A percentile compares a stretch with the other conserved stretches of the same genome.
These are phyloP conservation scores for Fusarium domesticum DNA, from an alignment of 2,329 filamentous ascomycete genomes.

Conservation along the genomic window DNA sequence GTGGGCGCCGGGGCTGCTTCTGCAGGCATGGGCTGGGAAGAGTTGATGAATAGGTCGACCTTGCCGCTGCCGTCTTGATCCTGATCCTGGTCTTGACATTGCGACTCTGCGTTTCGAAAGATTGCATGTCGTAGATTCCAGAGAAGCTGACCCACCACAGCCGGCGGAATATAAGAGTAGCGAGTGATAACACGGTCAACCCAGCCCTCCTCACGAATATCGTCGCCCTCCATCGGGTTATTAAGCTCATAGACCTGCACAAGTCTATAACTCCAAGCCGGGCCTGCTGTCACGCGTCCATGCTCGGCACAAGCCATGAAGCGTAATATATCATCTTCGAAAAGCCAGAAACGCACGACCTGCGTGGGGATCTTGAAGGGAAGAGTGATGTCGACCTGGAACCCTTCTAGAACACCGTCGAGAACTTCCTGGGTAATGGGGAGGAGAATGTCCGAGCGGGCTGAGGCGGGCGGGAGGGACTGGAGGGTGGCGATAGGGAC, in stretches of 20 bases:
- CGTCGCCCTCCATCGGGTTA: conserved; percentile 50
- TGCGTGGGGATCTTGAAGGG: conserved; percentile 53
- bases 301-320: conserved; percentile 58
- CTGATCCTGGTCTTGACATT: conserved; percentile 7
- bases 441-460: conserved; percentile 53
- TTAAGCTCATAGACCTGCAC: conserved; percentile 59
- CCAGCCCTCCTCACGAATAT: conserved; percentile 56
- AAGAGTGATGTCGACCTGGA: conserved; percentile 54
- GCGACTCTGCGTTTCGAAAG: conserved; percentile 25
- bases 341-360: conserved; percentile 62
- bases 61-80: conserved; percentile 16
- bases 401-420: conserved; percentile 47
- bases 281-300: conserved; percentile 32
- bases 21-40: conserved; percentile 12
- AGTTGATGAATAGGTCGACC: conserved; percentile 22
- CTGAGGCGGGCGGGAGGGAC: conserved; percentile 46
- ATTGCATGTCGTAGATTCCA: conserved; percentile 57
- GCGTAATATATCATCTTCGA: conserved; percentile 50
- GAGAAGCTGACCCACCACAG: conserved; percentile 55
- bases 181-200: conserved; percentile 48
- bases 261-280: conserved; percentile 30
- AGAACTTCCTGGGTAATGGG: conserved; percentile 48
- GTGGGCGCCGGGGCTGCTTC: conserved; percentile 20
- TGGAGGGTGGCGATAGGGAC: conserved; percentile 50
- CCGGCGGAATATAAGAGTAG: conserved; percentile 54